Base-by-base conservation (phyloP, 768 basidiomycete genomes). In the Mycena olivaceomarginata region DNA sequence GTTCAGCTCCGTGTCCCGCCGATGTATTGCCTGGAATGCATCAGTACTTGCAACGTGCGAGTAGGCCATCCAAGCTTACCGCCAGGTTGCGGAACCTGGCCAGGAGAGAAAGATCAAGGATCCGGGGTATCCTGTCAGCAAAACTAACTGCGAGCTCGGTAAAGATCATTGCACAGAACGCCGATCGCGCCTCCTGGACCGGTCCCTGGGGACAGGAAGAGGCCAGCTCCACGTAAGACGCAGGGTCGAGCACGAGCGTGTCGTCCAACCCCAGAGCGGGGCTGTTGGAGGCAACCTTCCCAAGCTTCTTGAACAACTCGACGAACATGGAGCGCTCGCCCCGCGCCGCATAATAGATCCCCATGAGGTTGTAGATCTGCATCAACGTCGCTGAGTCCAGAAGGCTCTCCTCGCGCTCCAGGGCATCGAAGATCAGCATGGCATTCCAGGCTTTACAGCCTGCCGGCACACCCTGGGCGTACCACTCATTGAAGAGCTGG, bases 1-100 rank as follows among this genome's bases (percentile, higher is more conserved):
- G 48, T 74, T 74, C 10, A 70, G 22, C 39, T 69, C 56, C 20
- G 77, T 74, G 68, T 70, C 63, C 5, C 53, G 22, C 45, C 40
- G 31, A 18, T 63, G 48, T n/a, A 22, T 59, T 2, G 46, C 40
- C 67, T 68, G 67, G 31, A 31, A 31, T 5, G 5, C 4, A n/a
- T 22, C 11, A 56, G 31, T 3, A 18, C 13, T 31, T 31, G 31
- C 31, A 31, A 31, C 4, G 31, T n/a, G 25, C 57, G 41, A 1
- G 57, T 22, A 22, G 3, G 31, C 40, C 11, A 15, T 22, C 13
- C 25, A 37, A 45, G 53, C 69, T 25, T 20, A 53, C 70, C 67
- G 51, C 40, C 68, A 77, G 18, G 10, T 48, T 43, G 10, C 76
- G 72, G 22, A 77, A 74, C 13, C 37, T 22, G 1, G 72, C 41